Conservation (phyloP, 352 stramenopile species). For the Phytopythium litorale region DNA sequence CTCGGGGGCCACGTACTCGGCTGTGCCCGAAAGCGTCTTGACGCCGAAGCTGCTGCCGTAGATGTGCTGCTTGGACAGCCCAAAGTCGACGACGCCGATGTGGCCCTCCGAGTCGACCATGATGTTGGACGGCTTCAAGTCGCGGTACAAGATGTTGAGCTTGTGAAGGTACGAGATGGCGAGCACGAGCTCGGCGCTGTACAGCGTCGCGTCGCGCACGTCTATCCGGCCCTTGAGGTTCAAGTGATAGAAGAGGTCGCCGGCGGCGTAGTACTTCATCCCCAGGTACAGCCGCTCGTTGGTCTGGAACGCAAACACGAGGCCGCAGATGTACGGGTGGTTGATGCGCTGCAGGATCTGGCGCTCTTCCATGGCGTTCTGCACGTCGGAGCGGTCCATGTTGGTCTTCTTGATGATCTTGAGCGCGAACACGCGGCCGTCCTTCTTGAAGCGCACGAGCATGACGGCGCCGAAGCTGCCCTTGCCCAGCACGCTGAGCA, state of each 20-base stretch:
- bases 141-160: conserved; percentile 87
- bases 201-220: conserved; percentile 64
- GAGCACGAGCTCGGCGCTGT: conserved; percentile 81
- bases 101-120: conserved; percentile 89
- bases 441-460: conserved; percentile 88
- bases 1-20: conserved; percentile 85
- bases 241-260: conserved; percentile 87
- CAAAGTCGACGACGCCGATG: conserved; percentile 88
- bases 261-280: conserved; percentile 89
- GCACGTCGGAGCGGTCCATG: conserved; percentile 82
- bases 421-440: conserved; percentile 82
- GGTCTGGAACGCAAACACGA: conserved; percentile 88
- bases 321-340: conserved; percentile 85
- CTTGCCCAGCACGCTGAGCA: conserved; percentile 85
- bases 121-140: conserved; percentile 87
- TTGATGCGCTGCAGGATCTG: conserved; percentile 88
- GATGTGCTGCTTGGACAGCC: conserved; percentile 86
- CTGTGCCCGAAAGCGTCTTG: conserved; percentile 83
- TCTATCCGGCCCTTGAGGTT: conserved; percentile 76
- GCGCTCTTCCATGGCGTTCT: conserved; percentile 87
- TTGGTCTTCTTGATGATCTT: conserved; percentile 91
- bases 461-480: conserved; percentile 87
- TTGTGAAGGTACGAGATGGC: conserved; percentile 88
- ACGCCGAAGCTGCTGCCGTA: conserved; percentile 83
- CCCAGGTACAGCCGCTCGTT: conserved; percentile 87